These are phyloP conservation scores for Myriosclerotinia scirpicola DNA, from an alignment of 2,329 filamentous ascomycete species.

Conservation along the genomic window DNA sequence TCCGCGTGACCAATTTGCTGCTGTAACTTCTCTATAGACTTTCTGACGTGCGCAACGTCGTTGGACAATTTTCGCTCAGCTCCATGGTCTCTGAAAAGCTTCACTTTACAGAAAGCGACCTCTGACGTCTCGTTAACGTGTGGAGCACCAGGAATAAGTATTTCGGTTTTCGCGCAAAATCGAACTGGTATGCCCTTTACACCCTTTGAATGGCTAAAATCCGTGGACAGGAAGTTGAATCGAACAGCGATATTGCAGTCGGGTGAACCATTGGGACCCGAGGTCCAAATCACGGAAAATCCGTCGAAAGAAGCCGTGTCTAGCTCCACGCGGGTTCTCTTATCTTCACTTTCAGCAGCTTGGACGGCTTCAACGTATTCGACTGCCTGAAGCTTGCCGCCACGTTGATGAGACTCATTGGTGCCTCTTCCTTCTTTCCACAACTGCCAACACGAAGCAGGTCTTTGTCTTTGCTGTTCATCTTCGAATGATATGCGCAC, in stretches of 20 bases:
- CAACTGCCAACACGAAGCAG: slow-evolving; percentile 80
- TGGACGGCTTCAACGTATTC: slow-evolving; percentile 78
- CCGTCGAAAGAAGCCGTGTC: slow-evolving; percentile 86
- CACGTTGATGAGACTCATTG: slow-evolving; percentile 91
- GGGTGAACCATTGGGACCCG: slow-evolving; percentile 63
- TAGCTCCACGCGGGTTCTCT: slow-evolving; percentile 66
- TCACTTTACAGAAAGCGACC: slow-evolving; percentile 94
- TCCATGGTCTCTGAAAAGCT: slow-evolving; percentile 93
- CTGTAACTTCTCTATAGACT: slow-evolving; percentile 93
- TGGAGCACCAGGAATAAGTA: slow-evolving; percentile 55
- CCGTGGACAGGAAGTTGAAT: slow-evolving; percentile 97
- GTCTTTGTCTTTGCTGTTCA: slow-evolving; percentile 83
- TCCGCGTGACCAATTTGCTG: slow-evolving; percentile 84
- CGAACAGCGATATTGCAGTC: slow-evolving; percentile 88
- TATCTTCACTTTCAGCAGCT: slow-evolving; percentile 61
- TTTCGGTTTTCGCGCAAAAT: slow-evolving; percentile 85
- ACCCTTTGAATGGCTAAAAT: slow-evolving; percentile 98
- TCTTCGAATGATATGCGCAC: slow-evolving; percentile 97
- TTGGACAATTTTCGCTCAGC: slow-evolving; percentile 94
- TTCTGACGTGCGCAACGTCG: slow-evolving; percentile 91
- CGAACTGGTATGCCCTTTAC: slow-evolving; percentile 96
- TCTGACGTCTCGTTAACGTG: slow-evolving; percentile 57
- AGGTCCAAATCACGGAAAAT: slow-evolving; percentile 87
- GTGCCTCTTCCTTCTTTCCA: slow-evolving; percentile 98
- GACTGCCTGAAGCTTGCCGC: slow-evolving; percentile 88